These are phyloP conservation scores for Vitrella brassicaformis DNA, from an alignment of 73 alveolate genomes.

Conservation along the genomic window DNA sequence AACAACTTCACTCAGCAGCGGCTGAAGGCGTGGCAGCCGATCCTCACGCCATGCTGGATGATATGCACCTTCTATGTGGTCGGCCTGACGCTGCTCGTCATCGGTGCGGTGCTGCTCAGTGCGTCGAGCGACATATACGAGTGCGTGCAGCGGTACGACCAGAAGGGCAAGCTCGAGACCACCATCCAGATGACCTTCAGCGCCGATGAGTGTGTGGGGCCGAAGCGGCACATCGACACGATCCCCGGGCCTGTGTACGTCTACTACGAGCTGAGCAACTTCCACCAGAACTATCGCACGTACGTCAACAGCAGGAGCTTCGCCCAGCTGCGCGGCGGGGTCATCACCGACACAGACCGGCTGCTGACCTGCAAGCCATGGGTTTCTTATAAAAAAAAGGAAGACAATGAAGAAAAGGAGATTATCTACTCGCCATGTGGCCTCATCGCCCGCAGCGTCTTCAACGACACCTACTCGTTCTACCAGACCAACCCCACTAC, in stretches of 20 bases:
- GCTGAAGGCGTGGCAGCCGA: conserved; percentile 79
- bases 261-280: conserved; percentile 62
- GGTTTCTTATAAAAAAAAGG: conserved; percentile 42
- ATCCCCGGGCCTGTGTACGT: conserved; percentile 45
- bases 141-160: background rate
- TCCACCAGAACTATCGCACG: conserved; percentile 66
- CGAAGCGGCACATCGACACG: background rate
- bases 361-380: conserved; percentile 39
- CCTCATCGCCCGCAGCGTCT: conserved; percentile 62
- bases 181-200: background rate
- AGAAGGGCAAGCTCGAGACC: background rate
- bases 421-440: conserved; percentile 64
- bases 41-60: conserved; percentile 41
- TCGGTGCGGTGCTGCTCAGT: background rate
- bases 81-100: background rate
- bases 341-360: conserved; percentile 7
- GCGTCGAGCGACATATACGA: background rate
- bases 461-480: conserved; percentile 54
- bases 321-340: conserved; percentile 63
- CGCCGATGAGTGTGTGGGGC: background rate
- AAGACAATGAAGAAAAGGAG: conserved; percentile 40
- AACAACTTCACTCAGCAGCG: conserved; percentile 57
- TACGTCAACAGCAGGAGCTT: conserved; percentile 59
- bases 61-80: background rate
- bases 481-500: conserved; percentile 1